phyloP scores from a whole-genome alignment of 331 rosid species.

The Saraca asoca region DNA sequence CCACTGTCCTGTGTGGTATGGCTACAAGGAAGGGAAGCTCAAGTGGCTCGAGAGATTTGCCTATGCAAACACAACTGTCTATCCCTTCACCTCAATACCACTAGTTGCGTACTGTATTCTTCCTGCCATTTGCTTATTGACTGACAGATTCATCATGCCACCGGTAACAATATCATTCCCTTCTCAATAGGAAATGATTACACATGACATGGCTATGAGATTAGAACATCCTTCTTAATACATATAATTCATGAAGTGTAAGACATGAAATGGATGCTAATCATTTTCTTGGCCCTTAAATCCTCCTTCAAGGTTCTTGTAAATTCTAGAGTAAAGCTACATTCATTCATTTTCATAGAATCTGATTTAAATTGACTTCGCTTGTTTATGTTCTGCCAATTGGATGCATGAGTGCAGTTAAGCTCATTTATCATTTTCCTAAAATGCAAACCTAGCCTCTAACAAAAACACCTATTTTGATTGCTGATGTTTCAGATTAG shows the following conservation, averaged over 20 bases:
- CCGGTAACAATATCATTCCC: conserved; percentile 46
- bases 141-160: conserved; percentile 42
- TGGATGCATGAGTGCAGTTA: too few species aligned
- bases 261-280: conserved; percentile 14
- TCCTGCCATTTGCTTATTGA: too few species aligned
- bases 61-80: too few species aligned
- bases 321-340: too few species aligned
- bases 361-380: too few species aligned
- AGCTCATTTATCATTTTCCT: too few species aligned
- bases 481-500: conserved; percentile 60
- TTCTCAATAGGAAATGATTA: neutral
- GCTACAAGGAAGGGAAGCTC: conserved; percentile 69
- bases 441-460: conserved; percentile 16
- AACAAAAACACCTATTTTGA: conserved; percentile 15
- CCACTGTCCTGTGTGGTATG: conserved; percentile 77
- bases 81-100: too few species aligned
- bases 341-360: too few species aligned
- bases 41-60: conserved; percentile 39
- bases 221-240: neutral
- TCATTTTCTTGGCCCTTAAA: neutral
- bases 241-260: neutral
- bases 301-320: conserved; percentile 13
- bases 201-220: neutral
- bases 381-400: too few species aligned
- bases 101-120: too few species aligned